Evolutionary conservation across 2,329 filamentous ascomycete genomes (phyloP).

Genomic region (Didymella lethalis): DNA sequence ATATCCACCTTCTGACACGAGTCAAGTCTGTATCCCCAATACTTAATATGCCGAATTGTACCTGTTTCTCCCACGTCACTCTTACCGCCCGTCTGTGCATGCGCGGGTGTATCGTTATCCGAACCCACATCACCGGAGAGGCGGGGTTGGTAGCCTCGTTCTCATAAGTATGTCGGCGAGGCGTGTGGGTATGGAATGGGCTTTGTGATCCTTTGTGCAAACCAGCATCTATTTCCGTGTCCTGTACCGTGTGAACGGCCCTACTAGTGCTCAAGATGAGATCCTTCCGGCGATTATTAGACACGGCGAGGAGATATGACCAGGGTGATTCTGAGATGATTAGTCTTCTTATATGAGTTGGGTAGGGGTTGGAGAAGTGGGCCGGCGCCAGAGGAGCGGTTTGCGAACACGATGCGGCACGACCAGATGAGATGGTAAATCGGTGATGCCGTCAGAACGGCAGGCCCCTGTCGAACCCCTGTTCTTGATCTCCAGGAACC

Average conservation of each 20-base stretch:
- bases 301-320: constrained; percentile 8
- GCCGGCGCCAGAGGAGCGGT: background rate
- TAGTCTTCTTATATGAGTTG: constrained; percentile 1
- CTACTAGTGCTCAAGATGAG: background rate
- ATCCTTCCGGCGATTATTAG: constrained; percentile 10
- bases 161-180: constrained; percentile 17
- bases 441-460: background rate
- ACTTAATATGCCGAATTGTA: constrained; percentile 12
- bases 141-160: constrained; percentile 12
- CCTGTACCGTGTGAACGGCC: constrained; percentile 2
- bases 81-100: constrained; percentile 3
- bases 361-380: background rate
- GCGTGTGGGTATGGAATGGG: constrained; percentile 10
- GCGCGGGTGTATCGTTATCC: constrained; percentile 12
- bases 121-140: constrained; percentile 7
- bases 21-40: constrained; percentile 16
- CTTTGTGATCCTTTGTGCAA: constrained; percentile 12
- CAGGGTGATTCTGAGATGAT: constrained; percentile 14
- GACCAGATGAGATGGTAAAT: background rate
- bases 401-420: constrained; percentile 1
- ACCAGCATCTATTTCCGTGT: constrained; percentile 14
- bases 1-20: constrained; percentile 23
- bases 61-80: constrained; percentile 5
- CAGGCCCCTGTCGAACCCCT: constrained; percentile 16
- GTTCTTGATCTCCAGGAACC: constrained; percentile 14